Evolutionary conservation across 352 stramenopile genomes (phyloP), one percentile per base, ranked within the genome.

Genomic region (Pythium folliculosum): DNA sequence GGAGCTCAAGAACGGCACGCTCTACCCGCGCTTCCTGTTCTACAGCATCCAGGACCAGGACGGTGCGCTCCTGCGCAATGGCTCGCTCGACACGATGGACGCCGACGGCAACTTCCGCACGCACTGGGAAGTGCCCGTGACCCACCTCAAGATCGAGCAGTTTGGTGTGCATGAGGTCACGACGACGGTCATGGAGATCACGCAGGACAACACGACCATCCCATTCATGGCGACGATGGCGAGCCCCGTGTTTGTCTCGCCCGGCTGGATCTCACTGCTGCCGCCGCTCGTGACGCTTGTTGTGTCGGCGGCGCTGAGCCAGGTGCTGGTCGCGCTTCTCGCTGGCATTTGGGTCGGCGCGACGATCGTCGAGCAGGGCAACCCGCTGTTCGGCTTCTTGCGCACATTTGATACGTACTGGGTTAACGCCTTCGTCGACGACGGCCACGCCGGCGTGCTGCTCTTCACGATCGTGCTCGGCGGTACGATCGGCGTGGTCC

Each of bases 381-480:
- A 96, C 71, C 78, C 78, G 35, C 77, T 95, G 30, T 75, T 72
- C 27, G 87, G 80, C 13, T 95, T 96, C 65, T 64, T 95, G 56
- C 84, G 84, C 45, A 92, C 88, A 5, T 92, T 96, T 59, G 88
- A 96, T 67, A 89, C 83, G 63, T 96, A 97, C 79, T 94, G 92
- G 81, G 77, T 94, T 22, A 79, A 90, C 45, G 79, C 89, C 1
- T 94, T 97, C 53, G 77, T 84, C n/a, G 74, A 88, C 54, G 79
- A 94, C 51, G 85, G 87, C 58, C 89, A 97, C 57, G 88, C 88
- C 5, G 82, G 84, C 30, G 89, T 97, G 55, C 73, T 97, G 60
- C 75, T 97, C 44, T 97, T 97, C 73, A 96, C 89, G 43, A 89
- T 97, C 51, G 63, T 97, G 17, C 78, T 97, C 1, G 89, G 90